phyloP scores from a whole-genome alignment of 257 asterid species.

The Solanum microdontum region DNA sequence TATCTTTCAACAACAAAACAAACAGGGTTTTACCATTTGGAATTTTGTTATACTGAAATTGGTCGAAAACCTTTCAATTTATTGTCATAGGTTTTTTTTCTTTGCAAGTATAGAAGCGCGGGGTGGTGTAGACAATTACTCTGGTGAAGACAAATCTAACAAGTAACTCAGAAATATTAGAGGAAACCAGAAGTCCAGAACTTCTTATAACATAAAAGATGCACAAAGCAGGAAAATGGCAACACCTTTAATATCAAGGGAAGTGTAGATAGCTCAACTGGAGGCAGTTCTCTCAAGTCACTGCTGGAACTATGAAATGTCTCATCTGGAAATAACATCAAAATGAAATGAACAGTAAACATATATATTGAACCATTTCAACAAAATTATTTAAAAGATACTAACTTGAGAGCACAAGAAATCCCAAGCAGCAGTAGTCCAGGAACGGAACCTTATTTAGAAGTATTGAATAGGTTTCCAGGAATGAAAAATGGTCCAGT shows the following conservation, averaged over 20 bases:
- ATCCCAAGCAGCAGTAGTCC: background rate
- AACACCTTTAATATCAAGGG: conserved; percentile 84
- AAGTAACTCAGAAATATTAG: background rate
- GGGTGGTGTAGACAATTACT: background rate
- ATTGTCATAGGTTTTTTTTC: background rate
- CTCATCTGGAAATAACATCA: conserved; percentile 39
- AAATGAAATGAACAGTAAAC: background rate
- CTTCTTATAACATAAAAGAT: background rate
- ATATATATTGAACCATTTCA: background rate
- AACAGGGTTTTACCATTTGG: background rate
- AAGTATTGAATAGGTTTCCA: background rate
- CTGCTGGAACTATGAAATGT: conserved; percentile 56
- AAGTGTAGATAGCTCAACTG: conserved; percentile 78
- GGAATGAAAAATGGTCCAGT: background rate
- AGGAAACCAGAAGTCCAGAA: background rate
- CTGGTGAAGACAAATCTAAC: background rate
- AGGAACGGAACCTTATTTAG: background rate
- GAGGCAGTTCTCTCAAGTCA: conserved; percentile 88
- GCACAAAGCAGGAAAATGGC: background rate
- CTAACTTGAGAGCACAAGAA: background rate
- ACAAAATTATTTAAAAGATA: background rate
- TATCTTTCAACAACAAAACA: background rate
- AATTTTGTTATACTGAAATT: background rate
- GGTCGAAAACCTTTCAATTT: background rate
- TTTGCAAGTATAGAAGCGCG: background rate